Conservation (phyloP, 2,329 filamentous ascomycete species). For the Aspergillus neotritici region DNA sequence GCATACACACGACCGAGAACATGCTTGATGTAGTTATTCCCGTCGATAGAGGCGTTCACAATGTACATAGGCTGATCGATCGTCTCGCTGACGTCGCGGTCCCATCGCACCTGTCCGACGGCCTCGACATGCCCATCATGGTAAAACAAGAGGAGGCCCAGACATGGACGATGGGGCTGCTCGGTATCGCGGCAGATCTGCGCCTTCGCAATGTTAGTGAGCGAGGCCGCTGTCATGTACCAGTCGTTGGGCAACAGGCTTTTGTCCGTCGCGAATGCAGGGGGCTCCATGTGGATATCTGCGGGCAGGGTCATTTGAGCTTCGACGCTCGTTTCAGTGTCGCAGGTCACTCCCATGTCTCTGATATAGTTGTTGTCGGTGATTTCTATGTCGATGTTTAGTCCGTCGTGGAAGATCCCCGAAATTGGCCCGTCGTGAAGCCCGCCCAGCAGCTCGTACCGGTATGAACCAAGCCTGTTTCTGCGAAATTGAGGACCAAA, state of each 20-base stretch:
- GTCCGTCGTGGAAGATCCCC: conserved; percentile 12
- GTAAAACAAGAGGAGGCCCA: conserved; percentile 12
- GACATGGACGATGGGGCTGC: conserved; percentile 6
- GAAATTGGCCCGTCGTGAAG: conserved; percentile 10
- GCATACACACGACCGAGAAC: background rate
- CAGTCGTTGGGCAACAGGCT: conserved; percentile 1
- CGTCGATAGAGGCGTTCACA: conserved; percentile 2
- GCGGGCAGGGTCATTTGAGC: background rate
- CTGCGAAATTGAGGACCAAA: conserved; percentile 8
- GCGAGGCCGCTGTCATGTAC: conserved; percentile 12
- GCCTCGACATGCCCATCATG: conserved; percentile 10
- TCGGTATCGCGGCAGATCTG: conserved; percentile 9
- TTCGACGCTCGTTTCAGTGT: background rate
- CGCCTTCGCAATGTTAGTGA: conserved; percentile 9
- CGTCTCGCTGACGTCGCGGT: conserved; percentile 7
- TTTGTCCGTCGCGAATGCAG: conserved; percentile 1
- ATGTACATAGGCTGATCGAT: conserved; percentile 3
- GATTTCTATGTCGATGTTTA: too few species aligned
- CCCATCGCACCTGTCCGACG: conserved; percentile 12
- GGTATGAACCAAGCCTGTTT: background rate
- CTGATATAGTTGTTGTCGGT: conserved; percentile 1
- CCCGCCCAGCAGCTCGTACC: conserved; percentile 7
- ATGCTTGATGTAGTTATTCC: conserved; percentile 7
- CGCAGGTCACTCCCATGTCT: conserved; percentile 12
- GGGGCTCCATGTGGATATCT: conserved; percentile 1